Evolutionary conservation across 2,329 filamentous ascomycete genomes (phyloP).

Genomic region (Harringtonia aguacate): DNA sequence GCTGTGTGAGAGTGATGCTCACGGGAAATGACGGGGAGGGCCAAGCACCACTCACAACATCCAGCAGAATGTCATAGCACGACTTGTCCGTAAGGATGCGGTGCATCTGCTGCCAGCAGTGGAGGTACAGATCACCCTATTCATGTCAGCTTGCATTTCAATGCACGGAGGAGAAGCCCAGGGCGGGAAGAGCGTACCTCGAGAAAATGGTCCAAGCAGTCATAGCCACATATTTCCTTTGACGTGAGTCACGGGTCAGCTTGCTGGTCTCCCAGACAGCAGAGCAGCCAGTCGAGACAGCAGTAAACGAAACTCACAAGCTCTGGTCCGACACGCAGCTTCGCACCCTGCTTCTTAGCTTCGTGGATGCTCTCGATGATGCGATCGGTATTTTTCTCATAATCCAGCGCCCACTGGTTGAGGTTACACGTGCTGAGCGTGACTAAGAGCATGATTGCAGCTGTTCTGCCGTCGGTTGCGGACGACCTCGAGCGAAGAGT

Average conservation of each 20-base stretch:
- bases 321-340: constrained; percentile 50
- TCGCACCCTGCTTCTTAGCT: constrained; percentile 53
- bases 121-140: constrained; percentile 38
- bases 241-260: not conserved
- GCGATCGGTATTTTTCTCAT: constrained; percentile 47
- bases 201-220: constrained; percentile 55
- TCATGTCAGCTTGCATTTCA: too few relatives aligned
- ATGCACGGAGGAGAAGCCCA: not conserved
- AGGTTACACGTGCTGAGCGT: constrained; percentile 20
- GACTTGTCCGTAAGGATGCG: constrained; percentile 49
- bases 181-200: constrained; percentile 22
- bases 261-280: too few relatives aligned
- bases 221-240: constrained; percentile 46
- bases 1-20: not conserved
- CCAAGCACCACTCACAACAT: constrained; percentile 29
- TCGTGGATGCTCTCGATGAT: constrained; percentile 47
- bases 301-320: constrained; percentile 14
- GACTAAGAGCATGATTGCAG: constrained; percentile 14
- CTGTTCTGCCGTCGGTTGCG: not conserved
- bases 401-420: constrained; percentile 38
- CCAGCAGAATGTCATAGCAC: constrained; percentile 55
- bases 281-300: too few relatives aligned
- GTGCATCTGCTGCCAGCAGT: constrained; percentile 52
- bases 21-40: not conserved
- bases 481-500: too few relatives aligned